Base-by-base conservation (phyloP, 1,284 basidiomycete genomes). In the Puccinia horiana region DNA sequence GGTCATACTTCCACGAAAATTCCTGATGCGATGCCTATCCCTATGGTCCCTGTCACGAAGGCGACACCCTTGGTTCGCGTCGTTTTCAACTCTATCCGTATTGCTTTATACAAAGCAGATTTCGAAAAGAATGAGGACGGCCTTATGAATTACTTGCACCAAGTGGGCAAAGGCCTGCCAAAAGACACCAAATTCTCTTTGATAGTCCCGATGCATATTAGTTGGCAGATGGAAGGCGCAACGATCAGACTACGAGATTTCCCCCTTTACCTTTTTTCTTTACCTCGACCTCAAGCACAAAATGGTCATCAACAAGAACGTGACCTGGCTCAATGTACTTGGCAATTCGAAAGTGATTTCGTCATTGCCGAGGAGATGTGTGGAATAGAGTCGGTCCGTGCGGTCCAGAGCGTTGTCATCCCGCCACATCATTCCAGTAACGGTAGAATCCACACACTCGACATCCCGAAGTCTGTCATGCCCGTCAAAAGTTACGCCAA, bases 401-500 rank as follows among this genome's bases (percentile, higher is more conserved):
- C 92, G 90, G 88, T 95, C 40, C 88, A 91, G 6, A 92, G 92
- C 84, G 88, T 89, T 8, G 89, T 96, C 77, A 88, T 93, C 58
- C 89, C 90, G 42, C 42, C 61, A 16, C 73, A 82, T 67, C 69
- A 76, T 63, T 82, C 73, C 16, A 70, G 26, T n/a, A 65, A 82
- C 37, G 90, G 91, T 56, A 76, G 26, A 18, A 32, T 58, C 16
- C 90, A 96, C 76, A 88, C 88, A 6, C 88, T 97, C 32, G 86
- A 89, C 54, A 90, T 98, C 44, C 94, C 95, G 0, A 98, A 96
- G 87, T 95, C 95, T 0, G 92, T 95, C 82, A 96, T 96, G 93
- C 93, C 96, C 0, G 92, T 96, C 85, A 98, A 98, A 88, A 93
- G 92, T 32, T 98, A 96, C 86, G 94, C 94, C 2, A 90, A 91